These are phyloP conservation scores for Russula griseocarnosa DNA, from an alignment of 768 basidiomycete genomes.

Conservation along the genomic window DNA sequence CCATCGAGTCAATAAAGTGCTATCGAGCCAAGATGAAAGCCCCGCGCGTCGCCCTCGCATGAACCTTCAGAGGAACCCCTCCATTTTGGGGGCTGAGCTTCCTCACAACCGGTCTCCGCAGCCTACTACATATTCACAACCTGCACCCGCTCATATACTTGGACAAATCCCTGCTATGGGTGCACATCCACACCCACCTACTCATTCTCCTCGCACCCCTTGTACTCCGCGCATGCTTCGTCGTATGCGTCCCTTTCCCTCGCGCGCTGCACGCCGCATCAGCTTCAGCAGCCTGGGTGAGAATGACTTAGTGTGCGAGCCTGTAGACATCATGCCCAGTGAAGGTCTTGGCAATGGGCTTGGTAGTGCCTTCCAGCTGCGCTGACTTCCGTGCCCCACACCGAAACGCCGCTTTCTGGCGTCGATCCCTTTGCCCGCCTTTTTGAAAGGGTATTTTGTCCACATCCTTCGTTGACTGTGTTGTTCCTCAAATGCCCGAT, in stretches of 20 bases:
- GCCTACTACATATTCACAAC: neutral
- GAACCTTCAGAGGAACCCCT: constrained; percentile 25
- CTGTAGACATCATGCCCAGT: constrained; percentile 30
- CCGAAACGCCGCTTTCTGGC: neutral
- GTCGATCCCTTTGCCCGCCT: neutral
- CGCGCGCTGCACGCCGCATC: constrained; percentile 27
- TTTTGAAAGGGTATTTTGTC: constrained; percentile 2
- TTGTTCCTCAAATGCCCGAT: constrained; percentile 1
- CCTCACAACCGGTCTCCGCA: constrained; percentile 19
- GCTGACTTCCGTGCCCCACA: constrained; percentile 33
- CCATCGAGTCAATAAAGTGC: constrained; percentile 6
- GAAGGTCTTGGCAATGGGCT: constrained; percentile 40
- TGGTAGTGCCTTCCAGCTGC: constrained; percentile 72
- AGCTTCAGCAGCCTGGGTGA: constrained; percentile 26
- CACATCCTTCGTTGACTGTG: neutral
- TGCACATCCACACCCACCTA: constrained; percentile 40
- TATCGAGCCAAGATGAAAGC: constrained; percentile 11
- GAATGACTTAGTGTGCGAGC: constrained; percentile 20
- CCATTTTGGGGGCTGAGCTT: constrained; percentile 27
- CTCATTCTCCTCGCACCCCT: constrained; percentile 65
- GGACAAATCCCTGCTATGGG: constrained; percentile 37
- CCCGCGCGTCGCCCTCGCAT: constrained; percentile 16
- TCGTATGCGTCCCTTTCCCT: constrained; percentile 26
- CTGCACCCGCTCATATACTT: constrained; percentile 26
- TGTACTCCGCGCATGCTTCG: constrained; percentile 39